A percentile compares a stretch with the other conserved stretches of the same genome.
Evolutionary conservation across 169 alveolate species (phyloP).

Genomic region (Plasmodium chabaudi): DNA sequence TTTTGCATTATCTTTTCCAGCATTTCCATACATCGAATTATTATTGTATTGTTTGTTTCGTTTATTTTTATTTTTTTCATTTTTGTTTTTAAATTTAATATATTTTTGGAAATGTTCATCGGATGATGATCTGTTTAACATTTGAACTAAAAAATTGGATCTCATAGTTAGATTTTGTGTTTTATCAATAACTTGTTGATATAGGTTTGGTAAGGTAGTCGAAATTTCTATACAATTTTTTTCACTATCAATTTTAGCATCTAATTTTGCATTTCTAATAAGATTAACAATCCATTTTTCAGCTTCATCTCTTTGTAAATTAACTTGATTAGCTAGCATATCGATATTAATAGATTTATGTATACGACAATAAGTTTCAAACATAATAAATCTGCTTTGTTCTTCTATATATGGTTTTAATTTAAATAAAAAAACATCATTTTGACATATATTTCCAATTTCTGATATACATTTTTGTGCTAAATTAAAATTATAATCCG

Average conservation of each 20-base stretch:
- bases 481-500: slow-evolving; percentile 90
- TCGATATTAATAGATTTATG: slow-evolving; percentile 92
- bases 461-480: slow-evolving; percentile 89
- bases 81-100: slow-evolving; percentile 51
- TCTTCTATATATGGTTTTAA: slow-evolving; percentile 91
- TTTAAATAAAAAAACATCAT: slow-evolving; percentile 89
- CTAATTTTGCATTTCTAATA: slow-evolving; percentile 89
- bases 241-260: slow-evolving; percentile 93
- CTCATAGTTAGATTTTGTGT: slow-evolving; percentile 88
- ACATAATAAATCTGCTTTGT: slow-evolving; percentile 89
- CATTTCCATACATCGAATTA: not conserved
- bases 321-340: slow-evolving; percentile 90
- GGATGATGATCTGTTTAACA: slow-evolving; percentile 77
- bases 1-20: slow-evolving; percentile 2
- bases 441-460: slow-evolving; percentile 81
- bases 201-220: slow-evolving; percentile 88
- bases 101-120: slow-evolving; percentile 72
- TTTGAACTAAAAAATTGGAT: slow-evolving; percentile 88
- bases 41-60: slow-evolving; percentile 32
- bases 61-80: slow-evolving; percentile 45
- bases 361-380: slow-evolving; percentile 93
- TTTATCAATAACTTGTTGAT: slow-evolving; percentile 91
- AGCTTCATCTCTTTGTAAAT: slow-evolving; percentile 90
- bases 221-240: slow-evolving; percentile 92
- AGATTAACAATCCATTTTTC: slow-evolving; percentile 94